phyloP scores from a whole-genome alignment of 768 basidiomycete genomes.

The Pleurotus tuoliensis region DNA sequence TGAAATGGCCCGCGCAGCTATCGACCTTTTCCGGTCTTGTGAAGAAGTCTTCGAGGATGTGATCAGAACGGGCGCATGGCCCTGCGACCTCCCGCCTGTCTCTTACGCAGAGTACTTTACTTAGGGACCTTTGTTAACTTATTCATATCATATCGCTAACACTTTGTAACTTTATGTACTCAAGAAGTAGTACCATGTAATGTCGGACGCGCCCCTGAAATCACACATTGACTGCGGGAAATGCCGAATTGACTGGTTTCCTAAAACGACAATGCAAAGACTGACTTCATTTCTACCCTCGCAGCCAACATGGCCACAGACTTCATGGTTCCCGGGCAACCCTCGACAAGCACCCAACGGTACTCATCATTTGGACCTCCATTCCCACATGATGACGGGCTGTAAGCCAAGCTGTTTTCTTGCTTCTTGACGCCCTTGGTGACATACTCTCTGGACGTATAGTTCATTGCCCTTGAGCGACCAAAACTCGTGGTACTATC shows the following conservation, averaged over 20 bases:
- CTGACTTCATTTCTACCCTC: neutral
- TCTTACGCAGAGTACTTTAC: slow-evolving; percentile 29
- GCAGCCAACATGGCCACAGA: neutral
- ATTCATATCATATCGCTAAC: neutral
- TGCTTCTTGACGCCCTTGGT: neutral
- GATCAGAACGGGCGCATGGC: slow-evolving; percentile 44
- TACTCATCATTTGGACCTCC: neutral
- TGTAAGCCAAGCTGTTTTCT: neutral
- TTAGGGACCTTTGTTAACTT: slow-evolving; percentile 10
- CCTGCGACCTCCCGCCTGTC: slow-evolving; percentile 41
- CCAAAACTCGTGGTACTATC: slow-evolving; percentile 80
- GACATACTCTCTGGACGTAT: neutral
- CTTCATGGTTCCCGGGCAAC: neutral
- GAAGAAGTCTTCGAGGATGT: slow-evolving; percentile 45
- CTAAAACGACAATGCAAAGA: neutral
- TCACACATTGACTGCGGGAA: neutral
- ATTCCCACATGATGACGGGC: neutral
- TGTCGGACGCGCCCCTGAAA: neutral
- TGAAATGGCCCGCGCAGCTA: slow-evolving; percentile 44
- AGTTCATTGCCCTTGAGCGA: slow-evolving; percentile 55
- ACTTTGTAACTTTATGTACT: no score
- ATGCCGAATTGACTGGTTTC: slow-evolving; percentile 1
- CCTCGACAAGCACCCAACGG: slow-evolving; percentile 9
- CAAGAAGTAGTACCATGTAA: no score
- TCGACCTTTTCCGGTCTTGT: slow-evolving; percentile 50